Conservation (phyloP, 768 basidiomycete genomes). For the Trametes meyenii region DNA sequence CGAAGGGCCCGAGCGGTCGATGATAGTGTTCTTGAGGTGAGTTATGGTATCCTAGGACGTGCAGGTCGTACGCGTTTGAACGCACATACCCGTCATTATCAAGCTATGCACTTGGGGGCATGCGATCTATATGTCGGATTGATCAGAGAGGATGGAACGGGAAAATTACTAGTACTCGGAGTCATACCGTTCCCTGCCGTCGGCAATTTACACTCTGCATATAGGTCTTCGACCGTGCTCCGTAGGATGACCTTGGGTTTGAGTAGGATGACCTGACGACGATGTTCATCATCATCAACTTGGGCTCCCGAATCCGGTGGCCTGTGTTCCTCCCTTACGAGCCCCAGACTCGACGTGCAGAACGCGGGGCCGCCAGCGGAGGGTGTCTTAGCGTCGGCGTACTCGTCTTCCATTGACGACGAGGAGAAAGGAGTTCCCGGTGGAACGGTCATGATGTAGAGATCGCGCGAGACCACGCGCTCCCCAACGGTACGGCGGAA, state of each 20-base stretch:
- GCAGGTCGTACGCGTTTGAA: no score
- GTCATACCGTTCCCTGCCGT: no score
- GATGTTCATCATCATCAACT: neutral
- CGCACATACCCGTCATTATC: no score
- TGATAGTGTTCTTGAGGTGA: no score
- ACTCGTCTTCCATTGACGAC: conserved; percentile 18
- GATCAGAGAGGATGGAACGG: no score
- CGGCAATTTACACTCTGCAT: no score
- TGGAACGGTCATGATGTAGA: neutral
- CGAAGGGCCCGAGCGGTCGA: no score
- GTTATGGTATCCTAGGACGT: no score
- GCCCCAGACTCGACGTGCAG: conserved; percentile 9
- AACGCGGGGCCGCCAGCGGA: neutral
- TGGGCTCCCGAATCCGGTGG: neutral
- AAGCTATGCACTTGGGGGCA: no score
- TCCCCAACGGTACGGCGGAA: conserved; percentile 17
- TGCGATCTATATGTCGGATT: no score
- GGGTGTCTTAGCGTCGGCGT: conserved; percentile 4
- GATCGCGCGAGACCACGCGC: conserved; percentile 10
- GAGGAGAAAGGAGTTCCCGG: neutral
- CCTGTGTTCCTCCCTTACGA: conserved; percentile 1
- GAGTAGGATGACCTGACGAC: neutral
- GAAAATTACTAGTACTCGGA: no score
- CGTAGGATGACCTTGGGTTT: neutral
- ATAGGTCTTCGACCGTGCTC: no score